Evolutionary conservation across 768 basidiomycete species (phyloP).

Genomic region (Lepiota venenata): DNA sequence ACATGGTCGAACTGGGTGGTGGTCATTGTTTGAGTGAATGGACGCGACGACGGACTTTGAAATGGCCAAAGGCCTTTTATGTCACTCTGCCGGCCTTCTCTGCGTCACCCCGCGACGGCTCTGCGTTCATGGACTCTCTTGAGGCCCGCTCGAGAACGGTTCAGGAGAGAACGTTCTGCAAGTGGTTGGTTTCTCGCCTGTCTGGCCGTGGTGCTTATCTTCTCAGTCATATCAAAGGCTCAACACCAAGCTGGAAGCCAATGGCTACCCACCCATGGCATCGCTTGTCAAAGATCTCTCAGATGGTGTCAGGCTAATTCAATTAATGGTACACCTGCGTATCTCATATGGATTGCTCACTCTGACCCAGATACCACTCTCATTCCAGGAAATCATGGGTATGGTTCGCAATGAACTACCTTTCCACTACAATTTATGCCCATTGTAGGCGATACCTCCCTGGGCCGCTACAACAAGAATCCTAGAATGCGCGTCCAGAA

Average conservation of each 20-base stretch:
- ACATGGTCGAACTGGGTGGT: slow-evolving; percentile 82
- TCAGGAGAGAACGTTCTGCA: slow-evolving; percentile 85
- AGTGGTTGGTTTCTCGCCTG: slow-evolving; percentile 55
- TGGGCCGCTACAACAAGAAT: slow-evolving; percentile 90
- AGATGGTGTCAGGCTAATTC: slow-evolving; percentile 93
- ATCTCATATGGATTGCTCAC: background rate
- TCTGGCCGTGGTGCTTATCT: background rate
- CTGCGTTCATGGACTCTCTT: slow-evolving; percentile 41
- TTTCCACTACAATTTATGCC: background rate
- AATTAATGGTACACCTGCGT: slow-evolving; percentile 72
- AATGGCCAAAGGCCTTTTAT: slow-evolving; percentile 30
- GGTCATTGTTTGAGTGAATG: slow-evolving; percentile 40
- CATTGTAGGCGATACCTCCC: slow-evolving; percentile 74
- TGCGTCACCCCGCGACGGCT: slow-evolving; percentile 11
- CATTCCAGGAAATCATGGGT: slow-evolving; percentile 93
- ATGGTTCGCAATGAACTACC: slow-evolving; percentile 8
- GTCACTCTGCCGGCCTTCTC: slow-evolving; percentile 10
- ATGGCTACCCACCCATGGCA: slow-evolving; percentile 83
- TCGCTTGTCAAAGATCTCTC: slow-evolving; percentile 89
- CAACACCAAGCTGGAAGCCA: slow-evolving; percentile 88
- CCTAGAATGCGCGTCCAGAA: slow-evolving; percentile 95
- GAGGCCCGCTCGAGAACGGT: slow-evolving; percentile 61
- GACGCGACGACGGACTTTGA: slow-evolving; percentile 46
- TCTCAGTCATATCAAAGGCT: slow-evolving; percentile 53
- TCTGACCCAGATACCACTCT: background rate